These are phyloP conservation scores for Cyphellophora europaea DNA, from an alignment of 2,329 filamentous ascomycete species.

Conservation along the genomic window DNA sequence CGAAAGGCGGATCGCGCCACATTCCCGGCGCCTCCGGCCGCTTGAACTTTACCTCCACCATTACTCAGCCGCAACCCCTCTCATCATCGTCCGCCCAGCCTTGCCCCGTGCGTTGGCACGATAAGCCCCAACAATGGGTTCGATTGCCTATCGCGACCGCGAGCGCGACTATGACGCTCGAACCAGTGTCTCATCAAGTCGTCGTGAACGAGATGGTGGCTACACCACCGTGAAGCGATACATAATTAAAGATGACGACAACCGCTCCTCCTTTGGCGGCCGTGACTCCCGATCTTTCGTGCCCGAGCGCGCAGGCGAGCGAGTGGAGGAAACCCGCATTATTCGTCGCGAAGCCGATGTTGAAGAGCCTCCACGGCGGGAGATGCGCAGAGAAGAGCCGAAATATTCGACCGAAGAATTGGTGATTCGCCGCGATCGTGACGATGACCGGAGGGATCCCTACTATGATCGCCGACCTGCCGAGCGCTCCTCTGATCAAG, in stretches of 20 bases:
- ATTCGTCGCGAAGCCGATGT: conserved; percentile 27
- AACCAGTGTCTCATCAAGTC: conserved; percentile 20
- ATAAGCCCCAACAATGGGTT: too few species aligned
- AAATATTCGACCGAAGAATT: conserved; percentile 14
- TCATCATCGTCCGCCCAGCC: neutral
- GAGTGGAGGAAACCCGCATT: conserved; percentile 37
- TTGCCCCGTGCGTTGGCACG: neutral
- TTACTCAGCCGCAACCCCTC: conserved; percentile 1
- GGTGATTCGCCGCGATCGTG: conserved; percentile 13
- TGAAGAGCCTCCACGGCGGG: conserved; percentile 20
- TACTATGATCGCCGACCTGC: conserved; percentile 22
- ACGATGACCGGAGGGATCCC: conserved; percentile 19
- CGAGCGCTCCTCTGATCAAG: conserved; percentile 24
- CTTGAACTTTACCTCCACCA: neutral
- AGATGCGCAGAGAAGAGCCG: conserved; percentile 19
- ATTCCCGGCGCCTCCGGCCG: neutral
- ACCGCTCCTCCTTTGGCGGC: conserved; percentile 23
- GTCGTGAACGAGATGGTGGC: conserved; percentile 30
- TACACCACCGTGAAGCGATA: conserved; percentile 54
- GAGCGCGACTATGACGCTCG: conserved; percentile 32
- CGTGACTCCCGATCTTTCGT: conserved; percentile 31
- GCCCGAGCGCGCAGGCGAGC: conserved; percentile 25
- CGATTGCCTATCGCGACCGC: too few species aligned
- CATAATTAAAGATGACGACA: conserved; percentile 34
- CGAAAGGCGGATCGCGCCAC: too few species aligned